A percentile compares a stretch with the other conserved stretches of the same genome.
Evolutionary conservation across 31 red algal genomes (phyloP).

Genomic region (Odonthalia washingtoniensis): DNA sequence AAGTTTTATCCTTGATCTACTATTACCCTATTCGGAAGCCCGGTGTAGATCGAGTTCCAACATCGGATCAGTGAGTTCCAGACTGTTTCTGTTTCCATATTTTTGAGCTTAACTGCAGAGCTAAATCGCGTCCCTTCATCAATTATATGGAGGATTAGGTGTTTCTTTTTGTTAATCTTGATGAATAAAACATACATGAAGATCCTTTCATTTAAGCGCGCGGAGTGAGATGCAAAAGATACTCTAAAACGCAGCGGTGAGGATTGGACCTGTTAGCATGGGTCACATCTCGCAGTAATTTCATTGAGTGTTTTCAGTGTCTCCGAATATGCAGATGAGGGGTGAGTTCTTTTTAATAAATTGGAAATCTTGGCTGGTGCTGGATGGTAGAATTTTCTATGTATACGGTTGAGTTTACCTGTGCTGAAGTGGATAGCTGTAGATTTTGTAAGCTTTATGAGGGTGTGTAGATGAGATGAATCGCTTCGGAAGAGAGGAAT

Average conservation of each 20-base stretch:
- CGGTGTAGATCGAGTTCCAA: no score
- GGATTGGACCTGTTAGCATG: neutral
- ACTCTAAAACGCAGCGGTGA: constrained; percentile 14
- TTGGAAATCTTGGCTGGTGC: constrained; percentile 17
- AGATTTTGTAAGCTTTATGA: no score
- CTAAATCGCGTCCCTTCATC: constrained; percentile 16
- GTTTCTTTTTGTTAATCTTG: neutral
- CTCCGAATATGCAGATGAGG: neutral
- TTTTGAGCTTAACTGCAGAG: neutral
- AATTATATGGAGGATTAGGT: constrained; percentile 8
- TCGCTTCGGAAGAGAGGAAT: no score
- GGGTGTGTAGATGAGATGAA: no score
- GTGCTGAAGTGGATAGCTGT: no score
- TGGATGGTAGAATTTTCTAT: constrained; percentile 37
- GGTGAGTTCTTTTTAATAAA: constrained; percentile 9
- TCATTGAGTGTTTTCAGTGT: neutral
- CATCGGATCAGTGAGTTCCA: neutral
- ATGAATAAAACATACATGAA: neutral
- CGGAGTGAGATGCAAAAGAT: neutral
- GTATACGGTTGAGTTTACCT: neutral
- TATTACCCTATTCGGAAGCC: no score
- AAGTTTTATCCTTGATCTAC: no score
- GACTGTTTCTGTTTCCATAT: neutral
- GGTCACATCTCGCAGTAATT: neutral
- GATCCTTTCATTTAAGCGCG: constrained; percentile 29